Conservation (phyloP, 2,329 filamentous ascomycete genomes). For the Stromatinia cepivora region DNA sequence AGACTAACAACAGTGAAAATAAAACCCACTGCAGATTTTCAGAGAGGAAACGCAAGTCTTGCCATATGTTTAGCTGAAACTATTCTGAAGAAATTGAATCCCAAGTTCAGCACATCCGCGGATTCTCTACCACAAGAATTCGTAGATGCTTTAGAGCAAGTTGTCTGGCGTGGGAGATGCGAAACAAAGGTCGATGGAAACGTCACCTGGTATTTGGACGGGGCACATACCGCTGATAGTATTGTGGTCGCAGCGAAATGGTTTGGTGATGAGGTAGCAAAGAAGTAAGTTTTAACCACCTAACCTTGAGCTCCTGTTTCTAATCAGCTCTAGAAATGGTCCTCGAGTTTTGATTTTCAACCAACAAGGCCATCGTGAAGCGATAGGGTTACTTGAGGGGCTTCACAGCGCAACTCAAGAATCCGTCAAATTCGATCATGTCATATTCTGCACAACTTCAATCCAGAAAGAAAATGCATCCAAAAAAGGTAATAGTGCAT, state of each 20-base stretch:
- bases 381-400: slow-evolving; percentile 53
- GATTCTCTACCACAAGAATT: slow-evolving; percentile 57
- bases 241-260: slow-evolving; percentile 78
- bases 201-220: slow-evolving; percentile 85
- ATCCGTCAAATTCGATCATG: slow-evolving; percentile 62
- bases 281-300: slow-evolving; percentile 29
- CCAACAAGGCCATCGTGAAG: slow-evolving; percentile 59
- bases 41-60: slow-evolving; percentile 58
- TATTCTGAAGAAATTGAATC: slow-evolving; percentile 48
- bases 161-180: slow-evolving; percentile 79
- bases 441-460: slow-evolving; percentile 74
- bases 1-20: slow-evolving; percentile 50
- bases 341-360: slow-evolving; percentile 77
- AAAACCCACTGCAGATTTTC: slow-evolving; percentile 55
- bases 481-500: slow-evolving; percentile 44
- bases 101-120: slow-evolving; percentile 35
- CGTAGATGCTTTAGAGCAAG: slow-evolving; percentile 69
- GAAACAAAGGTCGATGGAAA: slow-evolving; percentile 57
- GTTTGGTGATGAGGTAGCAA: slow-evolving; percentile 61
- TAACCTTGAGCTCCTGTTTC: not conserved
- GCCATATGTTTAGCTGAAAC: slow-evolving; percentile 54
- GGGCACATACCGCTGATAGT: slow-evolving; percentile 90
- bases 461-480: slow-evolving; percentile 58
- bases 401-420: slow-evolving; percentile 49
- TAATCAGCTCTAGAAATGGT: slow-evolving; percentile 38